Percentiles rank a stretch among this genome's conserved stretches.
Conservation (phyloP, 306 rosid genomes). For the Leucaena leucocephala region DNA sequence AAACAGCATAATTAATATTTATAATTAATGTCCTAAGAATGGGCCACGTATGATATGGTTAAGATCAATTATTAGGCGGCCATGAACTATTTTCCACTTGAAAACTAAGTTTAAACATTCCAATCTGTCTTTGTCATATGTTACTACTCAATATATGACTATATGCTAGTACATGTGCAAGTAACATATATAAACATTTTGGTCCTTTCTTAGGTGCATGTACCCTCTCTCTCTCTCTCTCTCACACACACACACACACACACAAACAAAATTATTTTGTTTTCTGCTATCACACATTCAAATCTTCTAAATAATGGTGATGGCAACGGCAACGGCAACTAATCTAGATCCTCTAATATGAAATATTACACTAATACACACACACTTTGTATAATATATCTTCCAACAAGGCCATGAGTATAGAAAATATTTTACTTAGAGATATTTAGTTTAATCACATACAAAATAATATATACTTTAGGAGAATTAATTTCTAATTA, state of each 20-base stretch:
- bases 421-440: too few relatives aligned
- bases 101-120: slow-evolving; percentile 13
- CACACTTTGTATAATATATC: too few relatives aligned
- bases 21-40: background rate
- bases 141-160: background rate
- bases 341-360: too few relatives aligned
- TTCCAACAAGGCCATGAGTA: too few relatives aligned
- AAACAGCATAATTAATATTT: background rate
- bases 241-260: background rate
- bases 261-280: background rate
- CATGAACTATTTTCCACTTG: slow-evolving; percentile 20
- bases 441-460: too few relatives aligned
- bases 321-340: too few relatives aligned
- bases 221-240: background rate
- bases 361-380: too few relatives aligned
- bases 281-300: too few relatives aligned
- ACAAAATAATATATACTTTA: too few relatives aligned
- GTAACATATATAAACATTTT: background rate
- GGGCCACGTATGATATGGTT: background rate
- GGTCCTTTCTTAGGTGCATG: slow-evolving; percentile 27
- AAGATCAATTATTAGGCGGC: background rate
- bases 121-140: slow-evolving; percentile 32
- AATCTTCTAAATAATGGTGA: too few relatives aligned
- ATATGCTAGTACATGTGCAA: slow-evolving; percentile 1
- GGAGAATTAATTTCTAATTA: too few relatives aligned